A percentile compares a stretch with the other conserved stretches of the same genome.
Evolutionary conservation across 2,329 filamentous ascomycete genomes (phyloP).

Genomic region (Botrytis elliptica): DNA sequence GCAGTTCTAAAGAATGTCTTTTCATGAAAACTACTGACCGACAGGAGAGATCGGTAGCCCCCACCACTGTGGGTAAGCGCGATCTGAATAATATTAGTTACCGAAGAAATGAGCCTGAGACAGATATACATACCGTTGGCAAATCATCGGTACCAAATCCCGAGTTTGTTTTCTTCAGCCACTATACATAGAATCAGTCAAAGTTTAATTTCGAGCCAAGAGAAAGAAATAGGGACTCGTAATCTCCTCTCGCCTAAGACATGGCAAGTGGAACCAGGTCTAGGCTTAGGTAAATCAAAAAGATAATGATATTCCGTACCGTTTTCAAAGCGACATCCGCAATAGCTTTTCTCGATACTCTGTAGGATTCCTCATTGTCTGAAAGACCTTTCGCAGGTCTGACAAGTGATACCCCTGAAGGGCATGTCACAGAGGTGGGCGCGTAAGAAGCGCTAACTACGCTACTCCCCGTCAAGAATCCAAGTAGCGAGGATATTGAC

Average conservation of each 20-base stretch:
- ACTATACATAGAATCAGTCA: slow-evolving; percentile 13
- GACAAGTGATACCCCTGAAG: slow-evolving; percentile 40
- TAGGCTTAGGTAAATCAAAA: not conserved
- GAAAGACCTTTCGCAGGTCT: slow-evolving; percentile 42
- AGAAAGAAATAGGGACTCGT: not conserved
- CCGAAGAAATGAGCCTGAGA: not conserved
- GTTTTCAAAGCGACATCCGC: slow-evolving; percentile 42
- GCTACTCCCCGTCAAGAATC: slow-evolving; percentile 20
- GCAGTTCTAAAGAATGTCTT: too few relatives aligned
- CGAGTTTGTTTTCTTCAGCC: slow-evolving; percentile 36
- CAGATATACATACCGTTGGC: slow-evolving; percentile 36
- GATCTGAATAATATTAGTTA: slow-evolving; percentile 31
- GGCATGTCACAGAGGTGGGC: slow-evolving; percentile 42
- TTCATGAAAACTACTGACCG: slow-evolving; percentile 20
- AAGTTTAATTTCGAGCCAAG: not conserved
- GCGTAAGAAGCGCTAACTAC: slow-evolving; percentile 35
- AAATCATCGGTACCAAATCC: slow-evolving; percentile 41
- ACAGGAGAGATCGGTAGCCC: slow-evolving; percentile 36
- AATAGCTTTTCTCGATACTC: slow-evolving; percentile 41
- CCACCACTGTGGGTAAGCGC: slow-evolving; percentile 42
- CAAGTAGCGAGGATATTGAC: slow-evolving; percentile 19
- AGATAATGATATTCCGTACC: not conserved
- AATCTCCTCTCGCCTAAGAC: not conserved
- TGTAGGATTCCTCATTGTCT: slow-evolving; percentile 42
- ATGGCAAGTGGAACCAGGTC: not conserved